Base-by-base conservation (phyloP, 768 basidiomycete species). In the Flagelloscypha sp. region DNA sequence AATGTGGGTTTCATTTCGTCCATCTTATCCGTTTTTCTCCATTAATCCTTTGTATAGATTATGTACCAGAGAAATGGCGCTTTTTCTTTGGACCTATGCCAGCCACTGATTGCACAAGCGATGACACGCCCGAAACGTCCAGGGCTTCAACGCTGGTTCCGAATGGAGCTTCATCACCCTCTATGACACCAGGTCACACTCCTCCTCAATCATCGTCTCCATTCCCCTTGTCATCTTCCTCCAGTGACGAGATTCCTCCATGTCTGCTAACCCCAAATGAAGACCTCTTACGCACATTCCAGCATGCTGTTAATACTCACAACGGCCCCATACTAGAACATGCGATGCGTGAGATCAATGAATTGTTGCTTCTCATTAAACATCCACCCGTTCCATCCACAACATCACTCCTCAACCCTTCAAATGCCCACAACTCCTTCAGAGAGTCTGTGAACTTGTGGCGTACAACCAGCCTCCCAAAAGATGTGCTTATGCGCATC, bases 281-380 rank as follows among this genome's bases (percentile, higher is more conserved):
- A 6, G 55, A 72, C 37, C 56, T 68, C 37, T 68, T 88, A 9
- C 74, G 77, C 29, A 60, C 70, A 4, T 57, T 90, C 22, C 77
- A 79, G 44, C 76, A 79, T 19, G 83, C 86, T 8, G 73, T 86
- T 27, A 66, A 79, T 50, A 63, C 59, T 7, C 74, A 65, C 32
- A 74, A 90, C 41, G 86, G 87, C 0, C 84, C 84, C 0, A 63
- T 78, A 18, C 87, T 89, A 51, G 48, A 84, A 18, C 55, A 62
- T 11, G 71, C 79, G 12, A 70, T 92, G 47, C 55, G 65, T 25
- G 58, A 55, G 0, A 72, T 88, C 50, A 87, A 87, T 51, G 48
- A 55, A 1, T 56, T 84, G 22, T 57, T 92, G 11, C 70, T 72
- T 24, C 47, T 48, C 1, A 62, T 87, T 44, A 89, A 87, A 58